Percentiles rank a stretch among this genome's conserved stretches.
phyloP scores from a whole-genome alignment of 768 basidiomycete genomes.

The Galerina marginata region DNA sequence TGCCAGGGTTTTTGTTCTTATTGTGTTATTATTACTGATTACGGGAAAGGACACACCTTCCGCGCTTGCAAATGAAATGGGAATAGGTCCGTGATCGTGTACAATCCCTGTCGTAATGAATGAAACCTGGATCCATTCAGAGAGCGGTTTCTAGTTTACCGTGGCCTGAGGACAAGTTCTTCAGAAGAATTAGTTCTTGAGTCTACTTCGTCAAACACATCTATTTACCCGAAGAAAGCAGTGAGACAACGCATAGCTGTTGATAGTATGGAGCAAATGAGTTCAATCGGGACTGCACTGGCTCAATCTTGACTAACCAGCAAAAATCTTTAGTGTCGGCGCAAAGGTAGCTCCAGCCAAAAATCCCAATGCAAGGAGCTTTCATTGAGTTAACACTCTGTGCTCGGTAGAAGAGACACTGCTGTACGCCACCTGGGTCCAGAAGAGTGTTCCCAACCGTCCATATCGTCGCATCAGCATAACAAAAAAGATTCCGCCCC shows the following conservation, averaged over 20 bases:
- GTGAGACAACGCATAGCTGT: constrained; percentile 64
- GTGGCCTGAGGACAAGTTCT: constrained; percentile 69
- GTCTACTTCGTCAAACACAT: not conserved
- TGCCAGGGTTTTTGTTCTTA: no score
- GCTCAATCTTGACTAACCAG: constrained; percentile 39
- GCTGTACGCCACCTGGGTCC: constrained; percentile 61
- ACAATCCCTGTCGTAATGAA: constrained; percentile 49
- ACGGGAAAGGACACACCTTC: constrained; percentile 44
- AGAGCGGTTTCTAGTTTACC: constrained; percentile 32
- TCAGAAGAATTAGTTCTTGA: not conserved
- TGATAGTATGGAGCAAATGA: not conserved
- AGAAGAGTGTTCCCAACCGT: constrained; percentile 71
- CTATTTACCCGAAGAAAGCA: constrained; percentile 57
- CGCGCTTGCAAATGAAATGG: constrained; percentile 74
- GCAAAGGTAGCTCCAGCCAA: constrained; percentile 34
- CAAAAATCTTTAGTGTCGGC: constrained; percentile 44
- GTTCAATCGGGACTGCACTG: not conserved
- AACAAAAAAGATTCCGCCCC: constrained; percentile 67
- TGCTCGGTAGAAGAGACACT: not conserved
- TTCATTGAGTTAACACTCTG: not conserved
- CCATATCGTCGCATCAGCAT: constrained; percentile 68
- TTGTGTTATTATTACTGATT: not conserved
- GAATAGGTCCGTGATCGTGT: constrained; percentile 65
- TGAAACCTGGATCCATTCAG: no score
- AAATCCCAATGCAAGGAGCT: constrained; percentile 13